Evolutionary conservation across 306 rosid genomes (phyloP).

Genomic region (Oemleria cerasiformis): DNA sequence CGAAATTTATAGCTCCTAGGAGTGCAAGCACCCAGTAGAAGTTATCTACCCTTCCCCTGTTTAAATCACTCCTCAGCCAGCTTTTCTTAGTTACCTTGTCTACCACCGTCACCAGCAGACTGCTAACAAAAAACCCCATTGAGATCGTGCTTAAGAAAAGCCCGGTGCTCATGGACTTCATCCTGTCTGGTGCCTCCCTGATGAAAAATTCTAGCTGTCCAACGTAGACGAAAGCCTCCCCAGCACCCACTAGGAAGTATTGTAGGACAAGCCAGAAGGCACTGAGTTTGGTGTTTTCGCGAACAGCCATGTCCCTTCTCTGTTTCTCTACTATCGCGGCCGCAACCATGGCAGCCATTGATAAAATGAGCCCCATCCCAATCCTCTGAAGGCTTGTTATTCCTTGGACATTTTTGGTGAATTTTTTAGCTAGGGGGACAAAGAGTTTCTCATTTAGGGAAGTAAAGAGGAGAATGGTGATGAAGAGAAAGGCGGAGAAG

Average conservation of each 20-base stretch:
- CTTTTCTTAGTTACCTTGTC: constrained; percentile 60
- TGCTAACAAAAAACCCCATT: constrained; percentile 89
- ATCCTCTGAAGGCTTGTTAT: constrained; percentile 89
- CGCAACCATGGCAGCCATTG: constrained; percentile 64
- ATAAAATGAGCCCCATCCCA: constrained; percentile 79
- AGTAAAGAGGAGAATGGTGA: constrained; percentile 72
- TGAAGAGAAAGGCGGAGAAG: constrained; percentile 64
- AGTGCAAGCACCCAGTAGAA: constrained; percentile 79
- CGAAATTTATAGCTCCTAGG: constrained; percentile 56
- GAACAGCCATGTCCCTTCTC: constrained; percentile 40
- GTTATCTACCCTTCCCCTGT: constrained; percentile 55
- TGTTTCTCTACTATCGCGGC: constrained; percentile 64
- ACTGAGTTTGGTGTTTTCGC: constrained; percentile 34
- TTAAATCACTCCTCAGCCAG: constrained; percentile 76
- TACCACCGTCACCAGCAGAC: constrained; percentile 64
- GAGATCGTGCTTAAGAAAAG: constrained; percentile 76
- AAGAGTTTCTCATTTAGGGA: constrained; percentile 74
- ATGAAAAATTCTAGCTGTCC: constrained; percentile 96
- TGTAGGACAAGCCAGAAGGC: constrained; percentile 98
- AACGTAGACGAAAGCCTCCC: constrained; percentile 92
- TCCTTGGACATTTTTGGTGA: constrained; percentile 71
- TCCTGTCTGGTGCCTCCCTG: constrained; percentile 91
- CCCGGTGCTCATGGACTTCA: constrained; percentile 98
- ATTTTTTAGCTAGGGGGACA: constrained; percentile 67
- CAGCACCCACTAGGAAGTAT: constrained; percentile 82